These are phyloP conservation scores for Cyclostephanos tholiformis DNA, from an alignment of 108 stramenopile genomes.

Conservation along the genomic window DNA sequence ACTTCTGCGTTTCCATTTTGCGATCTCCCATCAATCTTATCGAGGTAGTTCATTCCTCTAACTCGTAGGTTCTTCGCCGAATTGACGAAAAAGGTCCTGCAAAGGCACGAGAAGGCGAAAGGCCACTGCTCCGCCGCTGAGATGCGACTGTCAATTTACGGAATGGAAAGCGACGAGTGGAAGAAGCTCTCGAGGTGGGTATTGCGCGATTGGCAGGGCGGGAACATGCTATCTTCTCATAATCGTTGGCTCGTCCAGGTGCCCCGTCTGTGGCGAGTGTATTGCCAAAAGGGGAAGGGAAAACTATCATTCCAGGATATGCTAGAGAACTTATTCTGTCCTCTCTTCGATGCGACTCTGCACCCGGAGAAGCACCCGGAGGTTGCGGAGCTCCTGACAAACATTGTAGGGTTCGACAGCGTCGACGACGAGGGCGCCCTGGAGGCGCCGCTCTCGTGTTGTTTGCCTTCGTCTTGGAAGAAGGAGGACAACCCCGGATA, in stretches of 20 bases:
- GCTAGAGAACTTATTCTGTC: constrained; percentile 96
- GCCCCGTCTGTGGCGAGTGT: constrained; percentile 95
- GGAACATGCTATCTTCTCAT: constrained; percentile 90
- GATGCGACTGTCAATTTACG: constrained; percentile 95
- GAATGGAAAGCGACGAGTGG: constrained; percentile 96
- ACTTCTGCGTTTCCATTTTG: constrained; percentile 8
- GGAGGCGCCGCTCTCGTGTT: constrained; percentile 68
- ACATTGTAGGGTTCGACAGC: constrained; percentile 97
- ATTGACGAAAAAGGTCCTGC: constrained; percentile 88
- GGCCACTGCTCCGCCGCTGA: constrained; percentile 92
- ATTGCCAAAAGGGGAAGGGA: constrained; percentile 66
- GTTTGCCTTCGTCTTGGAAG: constrained; percentile 85
- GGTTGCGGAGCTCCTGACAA: constrained; percentile 91
- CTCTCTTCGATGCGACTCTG: constrained; percentile 96
- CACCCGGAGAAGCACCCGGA: constrained; percentile 93
- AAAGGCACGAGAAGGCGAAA: constrained; percentile 88
- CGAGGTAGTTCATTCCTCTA: constrained; percentile 24
- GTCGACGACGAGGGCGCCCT: constrained; percentile 97
- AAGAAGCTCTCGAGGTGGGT: constrained; percentile 85
- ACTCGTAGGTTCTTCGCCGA: constrained; percentile 90
- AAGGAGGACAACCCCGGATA: constrained; percentile 85
- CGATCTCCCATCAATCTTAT: not conserved
- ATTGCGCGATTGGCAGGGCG: constrained; percentile 74
- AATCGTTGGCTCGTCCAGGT: constrained; percentile 99
- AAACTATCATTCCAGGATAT: constrained; percentile 84